These are phyloP conservation scores for Nemania abortiva DNA, from an alignment of 2,329 filamentous ascomycete genomes.

Conservation along the genomic window DNA sequence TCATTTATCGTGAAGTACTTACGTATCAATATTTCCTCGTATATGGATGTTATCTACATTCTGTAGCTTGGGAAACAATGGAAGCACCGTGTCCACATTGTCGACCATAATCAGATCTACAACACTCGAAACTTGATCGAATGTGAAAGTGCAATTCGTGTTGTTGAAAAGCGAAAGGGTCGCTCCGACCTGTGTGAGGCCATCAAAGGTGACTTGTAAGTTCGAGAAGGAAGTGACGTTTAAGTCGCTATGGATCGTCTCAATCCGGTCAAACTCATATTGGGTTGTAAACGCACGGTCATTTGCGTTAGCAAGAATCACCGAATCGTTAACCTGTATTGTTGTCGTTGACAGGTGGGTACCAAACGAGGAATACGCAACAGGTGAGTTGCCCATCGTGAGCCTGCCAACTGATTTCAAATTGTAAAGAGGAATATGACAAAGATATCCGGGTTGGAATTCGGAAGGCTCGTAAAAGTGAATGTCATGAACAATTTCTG, in stretches of 20 bases:
- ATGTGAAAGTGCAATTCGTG: conserved; percentile 3
- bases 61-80: not conserved
- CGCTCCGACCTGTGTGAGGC: not conserved
- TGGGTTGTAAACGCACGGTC: not conserved
- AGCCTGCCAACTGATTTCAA: not conserved
- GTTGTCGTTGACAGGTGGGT: too few relatives aligned
- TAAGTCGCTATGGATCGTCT: not conserved
- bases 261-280: not conserved
- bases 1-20: too few relatives aligned
- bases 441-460: too few relatives aligned
- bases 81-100: not conserved
- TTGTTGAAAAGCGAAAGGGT: not conserved
- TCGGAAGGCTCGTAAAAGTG: not conserved
- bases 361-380: too few relatives aligned
- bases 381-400: not conserved
- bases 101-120: not conserved
- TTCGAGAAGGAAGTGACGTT: not conserved
- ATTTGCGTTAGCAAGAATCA: not conserved
- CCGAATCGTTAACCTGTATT: not conserved
- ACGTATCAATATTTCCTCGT: conserved; percentile 10
- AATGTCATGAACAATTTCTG: not conserved
- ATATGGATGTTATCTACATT: not conserved
- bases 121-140: not conserved
- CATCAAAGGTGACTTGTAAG: not conserved
- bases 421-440: not conserved